These are phyloP conservation scores for Pseudopediastrum boryanum DNA, from an alignment of 139 green algal species.

Conservation along the genomic window DNA sequence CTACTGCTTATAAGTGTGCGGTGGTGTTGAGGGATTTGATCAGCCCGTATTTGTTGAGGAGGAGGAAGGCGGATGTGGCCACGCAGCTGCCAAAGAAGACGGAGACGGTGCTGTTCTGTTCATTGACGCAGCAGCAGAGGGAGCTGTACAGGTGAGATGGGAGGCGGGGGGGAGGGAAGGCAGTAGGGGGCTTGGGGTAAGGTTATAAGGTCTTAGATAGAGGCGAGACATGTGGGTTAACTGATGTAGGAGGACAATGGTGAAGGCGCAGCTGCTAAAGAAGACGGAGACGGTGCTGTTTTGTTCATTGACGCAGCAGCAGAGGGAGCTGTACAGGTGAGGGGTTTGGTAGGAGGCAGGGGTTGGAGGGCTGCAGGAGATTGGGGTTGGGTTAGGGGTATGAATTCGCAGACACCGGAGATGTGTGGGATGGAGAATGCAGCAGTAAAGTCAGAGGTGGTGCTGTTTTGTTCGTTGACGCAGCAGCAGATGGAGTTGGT, in stretches of 20 bases:
- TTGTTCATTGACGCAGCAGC: conserved; percentile 83
- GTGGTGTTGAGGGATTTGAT: conserved; percentile 96
- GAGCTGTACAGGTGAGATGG: conserved; percentile 76
- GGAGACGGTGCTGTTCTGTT: conserved; percentile 97
- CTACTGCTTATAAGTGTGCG: conserved; percentile 88
- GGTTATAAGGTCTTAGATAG: no score
- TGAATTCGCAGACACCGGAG: no score
- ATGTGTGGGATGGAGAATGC: no score
- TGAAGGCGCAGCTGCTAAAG: conserved; percentile 86
- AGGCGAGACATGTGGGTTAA: no score
- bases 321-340: conserved; percentile 86
- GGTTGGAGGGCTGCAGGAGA: no score
- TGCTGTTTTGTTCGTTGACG: conserved; percentile 94
- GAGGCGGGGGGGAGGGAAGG: no score
- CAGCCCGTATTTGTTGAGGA: conserved; percentile 93
- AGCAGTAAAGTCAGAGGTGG: conserved; percentile 98
- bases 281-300: conserved; percentile 99
- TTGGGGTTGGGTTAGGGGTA: no score
- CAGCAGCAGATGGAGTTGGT: conserved; percentile 82
- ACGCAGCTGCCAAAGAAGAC: conserved; percentile 92
- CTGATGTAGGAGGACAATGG: no score
- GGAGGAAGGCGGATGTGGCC: conserved; percentile 92
- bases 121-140: conserved; percentile 82
- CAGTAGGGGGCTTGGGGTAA: no score
- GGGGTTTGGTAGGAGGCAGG: no score